phyloP scores from a whole-genome alignment of 1,284 basidiomycete genomes.

The Ustilago vetiveriae region DNA sequence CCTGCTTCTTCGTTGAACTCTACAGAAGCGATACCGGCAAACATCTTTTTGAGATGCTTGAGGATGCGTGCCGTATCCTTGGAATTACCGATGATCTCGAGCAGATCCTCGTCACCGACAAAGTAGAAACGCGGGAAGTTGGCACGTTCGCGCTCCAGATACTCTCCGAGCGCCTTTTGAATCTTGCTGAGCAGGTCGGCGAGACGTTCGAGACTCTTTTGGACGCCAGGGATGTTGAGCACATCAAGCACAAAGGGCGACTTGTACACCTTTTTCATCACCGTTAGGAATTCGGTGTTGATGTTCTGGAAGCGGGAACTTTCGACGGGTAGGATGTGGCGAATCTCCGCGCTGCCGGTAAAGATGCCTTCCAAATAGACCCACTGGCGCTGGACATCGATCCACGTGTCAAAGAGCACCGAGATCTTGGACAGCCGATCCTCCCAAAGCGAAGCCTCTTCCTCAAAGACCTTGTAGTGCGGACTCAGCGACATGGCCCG shows the following conservation, averaged over 20 bases:
- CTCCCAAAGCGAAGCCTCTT: conserved; percentile 69
- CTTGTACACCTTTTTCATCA: conserved; percentile 99
- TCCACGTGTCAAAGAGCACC: conserved; percentile 98
- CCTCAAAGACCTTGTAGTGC: conserved; percentile 68
- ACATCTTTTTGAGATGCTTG: conserved; percentile 99
- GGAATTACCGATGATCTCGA: conserved; percentile 99
- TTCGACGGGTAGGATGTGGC: conserved; percentile 93
- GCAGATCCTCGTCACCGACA: conserved; percentile 96
- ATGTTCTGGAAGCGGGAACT: conserved; percentile 97
- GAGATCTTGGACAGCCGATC: conserved; percentile 65
- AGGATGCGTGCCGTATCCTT: conserved; percentile 96
- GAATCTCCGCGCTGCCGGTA: conserved; percentile 87
- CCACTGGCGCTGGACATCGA: conserved; percentile 99
- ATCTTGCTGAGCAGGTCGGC: conserved; percentile 97
- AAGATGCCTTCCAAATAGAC: conserved; percentile 99
- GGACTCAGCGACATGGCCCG: conserved; percentile 78
- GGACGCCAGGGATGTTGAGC: conserved; percentile 92
- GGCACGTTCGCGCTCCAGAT: conserved; percentile 92
- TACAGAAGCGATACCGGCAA: conserved; percentile 92
- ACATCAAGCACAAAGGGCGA: conserved; percentile 97
- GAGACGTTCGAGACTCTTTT: conserved; percentile 95
- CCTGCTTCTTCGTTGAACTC: conserved; percentile 76
- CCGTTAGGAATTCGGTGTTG: conserved; percentile 95
- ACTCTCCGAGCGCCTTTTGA: conserved; percentile 98
- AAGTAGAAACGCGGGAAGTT: conserved; percentile 98